Conservation (phyloP, 2,329 filamentous ascomycete species). For the Decorospora gaudefroyi region DNA sequence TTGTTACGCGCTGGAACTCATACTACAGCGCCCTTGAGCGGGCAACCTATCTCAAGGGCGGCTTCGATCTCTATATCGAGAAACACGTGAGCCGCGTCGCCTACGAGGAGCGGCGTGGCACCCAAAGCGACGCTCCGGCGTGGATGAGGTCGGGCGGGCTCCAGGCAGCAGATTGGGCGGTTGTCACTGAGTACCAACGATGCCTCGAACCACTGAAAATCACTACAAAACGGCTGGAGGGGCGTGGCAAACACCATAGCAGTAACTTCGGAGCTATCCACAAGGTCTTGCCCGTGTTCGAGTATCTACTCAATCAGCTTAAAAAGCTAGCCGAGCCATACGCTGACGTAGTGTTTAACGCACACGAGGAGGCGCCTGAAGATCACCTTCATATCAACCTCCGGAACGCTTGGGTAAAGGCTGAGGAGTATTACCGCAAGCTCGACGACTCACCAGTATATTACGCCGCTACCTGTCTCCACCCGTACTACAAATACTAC, state of each 20-base stretch:
- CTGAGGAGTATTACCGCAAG: constrained; percentile 2
- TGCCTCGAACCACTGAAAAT: not conserved
- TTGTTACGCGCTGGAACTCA: too few relatives aligned
- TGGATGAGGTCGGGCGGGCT: constrained; percentile 6
- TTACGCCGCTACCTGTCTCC: constrained; percentile 1
- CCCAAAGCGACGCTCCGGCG: not conserved
- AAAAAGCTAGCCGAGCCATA: not conserved
- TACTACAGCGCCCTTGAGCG: not conserved
- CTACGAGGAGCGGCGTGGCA: not conserved
- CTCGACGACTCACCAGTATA: constrained; percentile 1
- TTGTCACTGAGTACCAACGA: constrained; percentile 1
- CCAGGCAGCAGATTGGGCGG: not conserved
- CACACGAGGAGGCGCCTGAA: not conserved
- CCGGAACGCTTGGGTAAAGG: not conserved
- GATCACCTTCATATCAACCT: constrained; percentile 3
- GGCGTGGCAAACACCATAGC: not conserved
- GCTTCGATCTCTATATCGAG: constrained; percentile 1
- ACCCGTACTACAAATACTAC: constrained; percentile 7
- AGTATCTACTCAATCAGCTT: not conserved
- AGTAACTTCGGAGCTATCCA: constrained; percentile 2
- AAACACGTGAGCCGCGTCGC: too few relatives aligned
- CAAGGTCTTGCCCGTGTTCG: constrained; percentile 1
- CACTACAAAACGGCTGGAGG: not conserved
- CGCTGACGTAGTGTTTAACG: not conserved
- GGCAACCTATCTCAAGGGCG: not conserved